Base-by-base conservation (phyloP, 345 rosid species). In the Microthlaspi erraticum region DNA sequence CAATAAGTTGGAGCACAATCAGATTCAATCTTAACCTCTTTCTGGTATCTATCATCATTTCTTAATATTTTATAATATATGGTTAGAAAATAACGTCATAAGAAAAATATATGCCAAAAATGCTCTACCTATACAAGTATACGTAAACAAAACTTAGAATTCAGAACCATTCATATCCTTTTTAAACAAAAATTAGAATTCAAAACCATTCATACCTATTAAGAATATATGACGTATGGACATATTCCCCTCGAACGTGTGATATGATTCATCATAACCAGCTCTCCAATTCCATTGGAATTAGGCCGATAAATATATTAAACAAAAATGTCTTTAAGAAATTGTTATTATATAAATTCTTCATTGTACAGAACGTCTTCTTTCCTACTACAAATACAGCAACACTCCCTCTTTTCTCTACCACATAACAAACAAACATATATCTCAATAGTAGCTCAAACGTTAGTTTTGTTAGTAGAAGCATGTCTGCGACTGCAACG, bases 1-100 rank as follows among this genome's bases (percentile, higher is more conserved):
- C 46, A 51, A 18, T 29, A 52, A 71, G 76, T 62, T 62, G 63
- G 38, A 71, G 26, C 62, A 62, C 76, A 71, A 42, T 62, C 76
- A 44, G 63, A 71, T 71, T 62, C 63, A 53, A 62, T 62, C 4
- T 32, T 6, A 60, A 31, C 53, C 17, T 41, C 16, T 60, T 70
- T 51, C 37, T 61, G 60, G 52, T 52, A 70, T 23, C 31, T 36
- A 16, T 60, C 52, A 38, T 60, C n/a, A 49, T 60, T 39, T 70
- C 26, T 12, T 5, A 33, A 14, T 31, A n/a, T 20, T 46, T 14
- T 50, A 50, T 50, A 39, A 33, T 61, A 60, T 51, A 60, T 23
- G 42, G 44, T n/a, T 49, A 16, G 50, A 48, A 70, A 49, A 16
- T 12, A 70, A 50, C 12, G 16, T 60, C 53, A 19, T 18, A 7